These are phyloP conservation scores for Paramecium sonneborni DNA, from an alignment of 73 alveolate genomes.

Conservation along the genomic window DNA sequence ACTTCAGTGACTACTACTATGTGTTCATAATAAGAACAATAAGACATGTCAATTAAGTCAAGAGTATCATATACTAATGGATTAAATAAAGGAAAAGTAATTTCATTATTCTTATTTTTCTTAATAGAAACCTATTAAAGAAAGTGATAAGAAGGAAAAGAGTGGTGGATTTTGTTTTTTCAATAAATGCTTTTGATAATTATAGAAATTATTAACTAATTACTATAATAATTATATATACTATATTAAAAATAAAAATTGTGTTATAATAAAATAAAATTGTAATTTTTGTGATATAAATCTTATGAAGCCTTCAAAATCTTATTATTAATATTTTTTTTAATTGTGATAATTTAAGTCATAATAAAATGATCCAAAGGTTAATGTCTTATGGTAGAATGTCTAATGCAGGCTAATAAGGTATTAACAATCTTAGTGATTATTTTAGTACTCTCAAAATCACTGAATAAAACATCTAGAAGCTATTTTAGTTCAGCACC, in stretches of 20 bases:
- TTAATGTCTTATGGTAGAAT: not conserved
- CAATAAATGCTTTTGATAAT: constrained; percentile 47
- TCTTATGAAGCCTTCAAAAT: not conserved
- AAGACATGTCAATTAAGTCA: not conserved
- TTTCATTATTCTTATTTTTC: not conserved
- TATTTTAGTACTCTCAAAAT: not conserved
- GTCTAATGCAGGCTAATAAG: not conserved
- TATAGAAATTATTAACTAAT: not conserved
- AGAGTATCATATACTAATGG: constrained; percentile 30
- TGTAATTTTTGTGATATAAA: constrained; percentile 19
- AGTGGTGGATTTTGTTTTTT: constrained; percentile 52
- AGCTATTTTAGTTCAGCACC: not conserved
- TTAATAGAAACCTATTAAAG: not conserved
- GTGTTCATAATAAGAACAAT: not conserved
- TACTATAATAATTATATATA: not conserved
- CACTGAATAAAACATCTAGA: not conserved
- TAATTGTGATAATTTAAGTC: not conserved
- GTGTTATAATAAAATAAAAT: not conserved
- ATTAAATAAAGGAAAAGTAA: constrained; percentile 13
- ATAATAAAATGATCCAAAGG: not conserved
- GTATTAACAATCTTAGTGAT: not conserved
- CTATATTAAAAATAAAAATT: not conserved
- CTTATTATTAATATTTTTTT: constrained; percentile 1
- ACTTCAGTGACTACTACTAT: not conserved
- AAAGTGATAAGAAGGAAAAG: constrained; percentile 4